Percentiles rank a stretch among this genome's conserved stretches.
Evolutionary conservation across 73 alveolate species (phyloP).

Genomic region (Paraurostyla sp.): DNA sequence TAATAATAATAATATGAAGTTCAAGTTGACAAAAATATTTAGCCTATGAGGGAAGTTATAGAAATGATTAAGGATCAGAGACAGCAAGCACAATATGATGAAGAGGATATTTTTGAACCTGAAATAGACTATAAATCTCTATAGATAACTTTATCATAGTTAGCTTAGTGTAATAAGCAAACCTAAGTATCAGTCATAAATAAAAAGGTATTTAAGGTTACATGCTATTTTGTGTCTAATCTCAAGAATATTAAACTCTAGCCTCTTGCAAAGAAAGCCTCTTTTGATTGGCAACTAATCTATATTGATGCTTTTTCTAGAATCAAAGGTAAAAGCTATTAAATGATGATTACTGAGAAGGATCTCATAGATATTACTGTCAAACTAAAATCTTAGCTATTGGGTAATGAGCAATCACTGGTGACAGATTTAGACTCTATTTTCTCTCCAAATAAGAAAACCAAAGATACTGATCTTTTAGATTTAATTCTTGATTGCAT

Average conservation of each 20-base stretch:
- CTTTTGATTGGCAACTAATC: constrained; percentile 43
- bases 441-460: too few species aligned
- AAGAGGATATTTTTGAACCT: neutral
- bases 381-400: neutral
- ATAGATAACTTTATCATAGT: neutral
- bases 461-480: too few species aligned
- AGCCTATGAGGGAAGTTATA: neutral
- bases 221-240: constrained; percentile 25
- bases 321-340: neutral
- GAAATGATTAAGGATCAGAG: constrained; percentile 11
- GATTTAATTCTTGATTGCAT: neutral
- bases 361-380: neutral
- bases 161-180: constrained; percentile 35
- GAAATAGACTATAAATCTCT: constrained; percentile 9
- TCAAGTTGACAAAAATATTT: neutral
- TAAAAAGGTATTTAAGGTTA: constrained; percentile 44
- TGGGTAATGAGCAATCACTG: too few species aligned
- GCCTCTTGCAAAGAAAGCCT: neutral
- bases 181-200: constrained; percentile 9
- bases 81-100: neutral
- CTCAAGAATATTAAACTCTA: constrained; percentile 12
- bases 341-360: constrained; percentile 15
- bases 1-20: neutral
- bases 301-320: constrained; percentile 17
- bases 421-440: too few species aligned